Percentiles rank a stretch among this genome's conserved stretches.
phyloP scores from a whole-genome alignment of 2,329 filamentous ascomycete species.

The Trichoderma atroviride region DNA sequence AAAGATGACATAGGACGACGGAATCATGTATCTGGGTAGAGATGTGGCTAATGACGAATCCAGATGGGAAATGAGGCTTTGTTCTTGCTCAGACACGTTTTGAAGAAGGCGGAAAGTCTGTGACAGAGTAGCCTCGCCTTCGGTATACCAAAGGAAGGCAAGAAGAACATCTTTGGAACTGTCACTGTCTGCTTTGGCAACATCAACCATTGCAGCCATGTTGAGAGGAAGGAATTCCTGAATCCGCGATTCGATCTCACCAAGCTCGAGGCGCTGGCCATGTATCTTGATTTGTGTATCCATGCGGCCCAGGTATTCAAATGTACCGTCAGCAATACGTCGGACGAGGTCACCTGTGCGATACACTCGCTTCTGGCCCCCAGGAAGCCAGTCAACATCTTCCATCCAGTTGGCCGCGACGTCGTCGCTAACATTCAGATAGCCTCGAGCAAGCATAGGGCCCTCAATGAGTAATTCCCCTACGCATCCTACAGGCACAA shows the following conservation, averaged over 20 bases:
- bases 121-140: not conserved
- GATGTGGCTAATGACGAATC: constrained; percentile 5
- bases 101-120: constrained; percentile 23
- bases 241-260: constrained; percentile 25
- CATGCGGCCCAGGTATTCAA: constrained; percentile 20
- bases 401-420: constrained; percentile 23
- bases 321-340: constrained; percentile 10
- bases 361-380: constrained; percentile 2
- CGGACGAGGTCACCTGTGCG: constrained; percentile 15
- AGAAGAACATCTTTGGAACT: not conserved
- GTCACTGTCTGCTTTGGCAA: constrained; percentile 14
- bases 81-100: not conserved
- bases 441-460: constrained; percentile 30
- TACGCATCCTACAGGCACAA: constrained; percentile 29
- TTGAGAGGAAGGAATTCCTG: not conserved
- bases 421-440: constrained; percentile 20
- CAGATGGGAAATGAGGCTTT: constrained; percentile 24
- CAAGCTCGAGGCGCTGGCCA: constrained; percentile 20
- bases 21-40: constrained; percentile 31
- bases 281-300: constrained; percentile 24
- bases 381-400: constrained; percentile 7
- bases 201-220: constrained; percentile 10
- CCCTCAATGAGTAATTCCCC: constrained; percentile 33
- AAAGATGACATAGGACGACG: constrained; percentile 28
- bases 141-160: constrained; percentile 9